Evolutionary conservation across 768 basidiomycete species (phyloP).

Genomic region (Calocybe gangraenosa): DNA sequence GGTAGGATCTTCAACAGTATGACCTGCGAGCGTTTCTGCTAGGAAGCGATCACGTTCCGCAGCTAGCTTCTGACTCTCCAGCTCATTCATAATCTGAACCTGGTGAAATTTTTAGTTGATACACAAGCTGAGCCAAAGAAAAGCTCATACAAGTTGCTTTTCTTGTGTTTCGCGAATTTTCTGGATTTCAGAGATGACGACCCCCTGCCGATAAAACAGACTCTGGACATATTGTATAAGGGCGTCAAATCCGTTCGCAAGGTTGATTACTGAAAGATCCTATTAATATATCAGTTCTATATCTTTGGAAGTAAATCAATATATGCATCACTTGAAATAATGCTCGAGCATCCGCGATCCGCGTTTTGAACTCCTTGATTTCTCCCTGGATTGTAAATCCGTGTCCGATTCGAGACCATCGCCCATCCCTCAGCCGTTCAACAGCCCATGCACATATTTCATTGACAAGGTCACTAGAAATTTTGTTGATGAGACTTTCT

Average conservation of each 20-base stretch:
- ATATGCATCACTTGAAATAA: constrained; percentile 2
- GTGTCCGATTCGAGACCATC: not conserved
- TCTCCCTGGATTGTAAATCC: not conserved
- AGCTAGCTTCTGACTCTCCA: not conserved
- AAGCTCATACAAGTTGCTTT: not conserved
- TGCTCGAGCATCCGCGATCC: constrained; percentile 3
- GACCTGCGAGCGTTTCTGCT: too few species aligned
- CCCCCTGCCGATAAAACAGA: too few species aligned
- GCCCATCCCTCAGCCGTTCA: constrained; percentile 1
- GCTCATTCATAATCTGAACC: not conserved
- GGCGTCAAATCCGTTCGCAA: constrained; percentile 2
- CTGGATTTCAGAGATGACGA: not conserved
- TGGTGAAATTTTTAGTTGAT: not conserved
- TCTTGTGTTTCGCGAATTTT: not conserved
- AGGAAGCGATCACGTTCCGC: too few species aligned
- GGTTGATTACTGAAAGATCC: constrained; percentile 4
- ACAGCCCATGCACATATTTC: constrained; percentile 9
- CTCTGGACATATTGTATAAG: not conserved
- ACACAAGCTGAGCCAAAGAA: not conserved
- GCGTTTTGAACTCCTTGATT: constrained; percentile 3
- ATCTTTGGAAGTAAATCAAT: not conserved
- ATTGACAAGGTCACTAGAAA: too few species aligned
- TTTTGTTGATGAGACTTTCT: not conserved
- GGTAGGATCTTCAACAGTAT: too few species aligned
- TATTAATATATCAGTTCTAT: not conserved